Conservation (phyloP, 208 protist species). For the Blastocrithidia nonstop region DNA sequence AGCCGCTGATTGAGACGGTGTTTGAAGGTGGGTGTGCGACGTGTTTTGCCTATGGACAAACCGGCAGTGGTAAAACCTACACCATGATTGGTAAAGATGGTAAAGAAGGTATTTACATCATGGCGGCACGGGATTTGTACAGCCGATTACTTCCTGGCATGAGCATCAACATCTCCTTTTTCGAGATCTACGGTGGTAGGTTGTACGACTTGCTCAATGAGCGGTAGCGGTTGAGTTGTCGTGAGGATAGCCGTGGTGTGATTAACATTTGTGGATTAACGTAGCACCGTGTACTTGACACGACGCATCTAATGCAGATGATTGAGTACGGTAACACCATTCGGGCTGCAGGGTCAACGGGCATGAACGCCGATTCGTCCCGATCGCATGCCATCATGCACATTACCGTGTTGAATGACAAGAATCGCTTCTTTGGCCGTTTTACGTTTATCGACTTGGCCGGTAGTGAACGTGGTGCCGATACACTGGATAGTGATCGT, state of each 20-base stretch:
- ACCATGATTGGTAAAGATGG: conserved; percentile 84
- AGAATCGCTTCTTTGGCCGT: conserved; percentile 88
- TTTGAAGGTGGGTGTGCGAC: conserved; percentile 84
- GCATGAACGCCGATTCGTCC: conserved; percentile 90
- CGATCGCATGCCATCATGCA: conserved; percentile 94
- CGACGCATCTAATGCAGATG: conserved; percentile 51
- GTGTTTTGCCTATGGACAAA: conserved; percentile 89
- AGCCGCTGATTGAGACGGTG: conserved; percentile 82
- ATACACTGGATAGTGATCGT: conserved; percentile 56
- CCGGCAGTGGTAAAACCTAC: conserved; percentile 87
- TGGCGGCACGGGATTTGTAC: conserved; percentile 66
- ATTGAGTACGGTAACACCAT: conserved; percentile 82
- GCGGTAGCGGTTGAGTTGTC: conserved; percentile 54
- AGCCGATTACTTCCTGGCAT: conserved; percentile 40
- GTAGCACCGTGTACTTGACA: conserved; percentile 48
- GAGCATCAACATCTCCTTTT: conserved; percentile 59
- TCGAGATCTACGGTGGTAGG: conserved; percentile 80
- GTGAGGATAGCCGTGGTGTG: conserved; percentile 88
- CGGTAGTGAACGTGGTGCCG: conserved; percentile 77
- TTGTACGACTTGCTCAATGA: conserved; percentile 76
- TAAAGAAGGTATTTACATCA: conserved; percentile 68
- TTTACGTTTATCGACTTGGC: conserved; percentile 89
- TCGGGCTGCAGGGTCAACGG: conserved; percentile 80
- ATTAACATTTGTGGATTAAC: conserved; percentile 70
- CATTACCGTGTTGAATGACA: conserved; percentile 42